These are phyloP conservation scores for Kwoniella europaea DNA, from an alignment of 768 basidiomycete species.

Conservation along the genomic window DNA sequence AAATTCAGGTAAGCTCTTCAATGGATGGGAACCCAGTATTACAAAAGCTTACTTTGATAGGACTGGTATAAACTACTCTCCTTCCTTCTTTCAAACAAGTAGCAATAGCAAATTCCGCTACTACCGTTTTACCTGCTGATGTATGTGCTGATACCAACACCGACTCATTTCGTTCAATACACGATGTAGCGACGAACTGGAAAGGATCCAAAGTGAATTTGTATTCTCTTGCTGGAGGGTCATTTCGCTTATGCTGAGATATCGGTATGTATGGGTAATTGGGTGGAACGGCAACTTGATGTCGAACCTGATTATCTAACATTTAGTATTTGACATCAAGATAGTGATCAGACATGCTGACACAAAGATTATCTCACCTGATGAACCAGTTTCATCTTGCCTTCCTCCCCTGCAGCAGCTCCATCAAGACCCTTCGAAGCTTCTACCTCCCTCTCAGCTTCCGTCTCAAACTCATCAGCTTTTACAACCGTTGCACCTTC, in stretches of 20 bases:
- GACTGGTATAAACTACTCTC: conserved; percentile 97
- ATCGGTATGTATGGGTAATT: conserved; percentile 90
- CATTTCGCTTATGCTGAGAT: conserved; percentile 83
- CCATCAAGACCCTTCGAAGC: conserved; percentile 86
- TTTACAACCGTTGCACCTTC: conserved; percentile 68
- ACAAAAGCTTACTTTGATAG: conserved; percentile 82
- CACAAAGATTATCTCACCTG: conserved; percentile 41
- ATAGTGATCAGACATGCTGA: neutral
- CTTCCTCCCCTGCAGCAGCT: conserved; percentile 49
- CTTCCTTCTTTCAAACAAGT: conserved; percentile 91
- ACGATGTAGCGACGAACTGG: conserved; percentile 89
- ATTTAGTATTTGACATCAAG: neutral
- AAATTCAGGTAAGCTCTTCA: neutral
- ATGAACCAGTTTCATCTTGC: conserved; percentile 58
- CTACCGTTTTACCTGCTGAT: conserved; percentile 98
- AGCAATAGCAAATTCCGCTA: conserved; percentile 99
- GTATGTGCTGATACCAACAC: conserved; percentile 98
- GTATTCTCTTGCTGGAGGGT: conserved; percentile 89
- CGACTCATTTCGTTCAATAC: conserved; percentile 95
- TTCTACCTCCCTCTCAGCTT: conserved; percentile 87
- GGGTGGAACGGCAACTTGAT: conserved; percentile 82
- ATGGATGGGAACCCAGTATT: conserved; percentile 36
- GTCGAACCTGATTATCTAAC: conserved; percentile 28
- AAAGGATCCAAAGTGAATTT: conserved; percentile 97
- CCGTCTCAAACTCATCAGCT: conserved; percentile 92